Evolutionary conservation across 352 stramenopile species (phyloP).

Genomic region (Aphanomyces astaci): DNA sequence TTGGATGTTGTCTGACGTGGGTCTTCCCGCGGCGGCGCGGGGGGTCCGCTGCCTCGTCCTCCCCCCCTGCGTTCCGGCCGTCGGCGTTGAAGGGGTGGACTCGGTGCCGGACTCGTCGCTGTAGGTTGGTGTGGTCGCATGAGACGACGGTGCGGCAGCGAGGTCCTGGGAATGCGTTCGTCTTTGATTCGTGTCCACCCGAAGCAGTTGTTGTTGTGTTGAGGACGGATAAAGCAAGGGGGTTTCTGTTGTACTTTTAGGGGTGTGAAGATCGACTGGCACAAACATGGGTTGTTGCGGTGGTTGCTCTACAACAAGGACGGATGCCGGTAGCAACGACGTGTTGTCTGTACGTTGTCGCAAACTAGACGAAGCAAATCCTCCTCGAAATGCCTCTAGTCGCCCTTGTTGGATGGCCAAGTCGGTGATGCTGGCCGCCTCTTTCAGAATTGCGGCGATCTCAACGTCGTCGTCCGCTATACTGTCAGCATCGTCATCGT

Average conservation of each 20-base stretch:
- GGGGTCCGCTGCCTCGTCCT: not conserved
- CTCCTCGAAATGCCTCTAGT: not conserved
- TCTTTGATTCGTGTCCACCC: no score
- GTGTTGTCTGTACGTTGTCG: no score
- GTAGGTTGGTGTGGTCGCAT: not conserved
- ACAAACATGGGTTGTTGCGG: no score
- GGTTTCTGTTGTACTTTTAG: no score
- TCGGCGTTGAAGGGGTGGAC: not conserved
- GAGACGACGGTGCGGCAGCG: not conserved
- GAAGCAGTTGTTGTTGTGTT: no score
- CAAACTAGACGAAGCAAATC: no score
- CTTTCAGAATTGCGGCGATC: not conserved
- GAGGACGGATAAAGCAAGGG: no score
- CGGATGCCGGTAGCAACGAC: no score
- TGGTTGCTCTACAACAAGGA: no score
- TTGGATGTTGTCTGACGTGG: not conserved
- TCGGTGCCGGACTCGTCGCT: not conserved
- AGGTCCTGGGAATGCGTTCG: not conserved
- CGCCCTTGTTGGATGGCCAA: not conserved
- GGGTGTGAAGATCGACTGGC: no score
- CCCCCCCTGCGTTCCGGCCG: not conserved
- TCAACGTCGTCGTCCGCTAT: conserved; percentile 10
- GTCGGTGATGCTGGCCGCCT: conserved; percentile 20
- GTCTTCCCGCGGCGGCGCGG: not conserved
- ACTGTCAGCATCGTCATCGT: not conserved